Base-by-base conservation (phyloP, 148 eudicot species). In the Fallopia convolvulus region DNA sequence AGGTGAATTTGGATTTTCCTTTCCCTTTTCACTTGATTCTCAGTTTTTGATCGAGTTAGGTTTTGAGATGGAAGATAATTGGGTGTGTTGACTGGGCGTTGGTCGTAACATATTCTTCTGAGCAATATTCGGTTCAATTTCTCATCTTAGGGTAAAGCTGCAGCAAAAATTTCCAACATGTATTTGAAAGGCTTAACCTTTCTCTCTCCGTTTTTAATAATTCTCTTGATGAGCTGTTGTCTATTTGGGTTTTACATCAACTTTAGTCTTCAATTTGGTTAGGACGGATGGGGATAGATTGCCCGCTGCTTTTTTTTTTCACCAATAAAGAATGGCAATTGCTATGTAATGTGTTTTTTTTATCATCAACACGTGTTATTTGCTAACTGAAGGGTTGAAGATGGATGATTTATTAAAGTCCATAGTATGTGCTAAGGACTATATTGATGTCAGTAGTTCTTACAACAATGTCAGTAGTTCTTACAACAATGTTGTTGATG, bases 401-500 rank as follows among this genome's bases (percentile, higher is more conserved):
- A 61, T 26, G 71, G 41, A 66, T 33, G n/a, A 33, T 66, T 66
- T 66, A 18, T 66, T 14, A 17, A 66, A 66, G 72, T 14, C 44
- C 20, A 66, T 33, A 14, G 39, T 17, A 66, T 36, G 44, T 66
- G 72, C 8, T 36, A 68, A 39, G 72, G 46, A 33, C 41, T 39
- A 68, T 33, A 36, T 68, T 68, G 15, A 68, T 68, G 46, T 36
- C 39, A 58, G 32, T 61, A 61, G 5, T 61, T 61, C 49, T 61
- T 73, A 14, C 9, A 14, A n/a, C 44, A 74, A 12, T 61, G 33
- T 14, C 70, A 58, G 32, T 61, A 61, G 5, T 61, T 61, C 49
- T 61, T 73, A 14, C 9, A 14, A n/a, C 44, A 74, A 65, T 47
- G 5, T 17, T 23, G 74, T 46, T 58, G 33, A 48, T 79, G 83